Evolutionary conservation across 208 protist genomes (phyloP).

Genomic region (Tritrichomonas musculus): DNA sequence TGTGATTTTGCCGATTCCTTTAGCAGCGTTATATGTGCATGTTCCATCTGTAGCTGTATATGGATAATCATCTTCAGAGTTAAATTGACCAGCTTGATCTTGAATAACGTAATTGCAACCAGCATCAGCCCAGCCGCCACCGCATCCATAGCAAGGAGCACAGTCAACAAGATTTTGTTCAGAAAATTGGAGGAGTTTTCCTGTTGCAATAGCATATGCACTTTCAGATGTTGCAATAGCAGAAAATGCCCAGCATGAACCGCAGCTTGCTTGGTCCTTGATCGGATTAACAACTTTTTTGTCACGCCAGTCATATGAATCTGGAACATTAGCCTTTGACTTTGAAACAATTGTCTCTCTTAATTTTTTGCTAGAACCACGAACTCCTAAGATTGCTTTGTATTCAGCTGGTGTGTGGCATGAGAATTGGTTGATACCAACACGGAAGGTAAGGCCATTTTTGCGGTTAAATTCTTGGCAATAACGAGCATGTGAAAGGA

Average conservation of each 20-base stretch:
- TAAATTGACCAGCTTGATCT: constrained; percentile 38
- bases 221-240: constrained; percentile 45
- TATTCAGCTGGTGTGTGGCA: background rate
- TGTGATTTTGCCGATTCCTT: background rate
- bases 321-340: constrained; percentile 33
- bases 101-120: constrained; percentile 55
- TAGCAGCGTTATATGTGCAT: background rate
- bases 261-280: constrained; percentile 59
- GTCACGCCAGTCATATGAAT: constrained; percentile 54
- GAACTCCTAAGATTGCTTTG: background rate
- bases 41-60: constrained; percentile 48
- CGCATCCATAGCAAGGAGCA: constrained; percentile 64
- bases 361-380: no score
- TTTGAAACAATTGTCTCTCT: background rate
- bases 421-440: background rate
- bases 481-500: background rate
- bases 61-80: constrained; percentile 47
- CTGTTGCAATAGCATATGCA: constrained; percentile 29
- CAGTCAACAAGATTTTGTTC: constrained; percentile 85
- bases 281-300: constrained; percentile 51
- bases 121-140: constrained; percentile 72
- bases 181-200: constrained; percentile 59
- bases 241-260: constrained; percentile 59
- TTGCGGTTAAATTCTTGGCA: background rate
- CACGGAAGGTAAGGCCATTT: background rate